A percentile compares a stretch with the other conserved stretches of the same genome.
These are phyloP conservation scores for Phtheirospermum japonicum DNA, from an alignment of 257 asterid species.

Conservation along the genomic window DNA sequence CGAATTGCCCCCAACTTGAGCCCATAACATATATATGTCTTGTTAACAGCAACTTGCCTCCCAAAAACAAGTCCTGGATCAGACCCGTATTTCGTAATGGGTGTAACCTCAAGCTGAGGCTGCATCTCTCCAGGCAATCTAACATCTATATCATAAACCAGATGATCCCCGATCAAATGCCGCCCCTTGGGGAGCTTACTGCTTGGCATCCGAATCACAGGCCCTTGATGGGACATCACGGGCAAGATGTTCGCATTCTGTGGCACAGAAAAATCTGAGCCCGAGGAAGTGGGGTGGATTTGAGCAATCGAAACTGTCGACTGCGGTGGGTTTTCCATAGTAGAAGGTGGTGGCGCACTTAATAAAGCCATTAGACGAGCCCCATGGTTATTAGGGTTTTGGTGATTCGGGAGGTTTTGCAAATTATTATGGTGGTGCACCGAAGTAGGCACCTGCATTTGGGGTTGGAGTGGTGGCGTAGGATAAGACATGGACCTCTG, in stretches of 20 bases:
- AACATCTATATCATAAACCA: constrained; percentile 62
- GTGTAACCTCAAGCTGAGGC: constrained; percentile 91
- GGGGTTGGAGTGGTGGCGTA: constrained; percentile 60
- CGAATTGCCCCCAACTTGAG: constrained; percentile 68
- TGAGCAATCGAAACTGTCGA: constrained; percentile 31
- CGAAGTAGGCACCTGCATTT: constrained; percentile 24
- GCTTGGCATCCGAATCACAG: constrained; percentile 64
- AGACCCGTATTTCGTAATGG: constrained; percentile 77
- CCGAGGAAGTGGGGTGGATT: constrained; percentile 48
- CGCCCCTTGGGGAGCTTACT: constrained; percentile 79
- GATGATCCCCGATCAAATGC: constrained; percentile 57
- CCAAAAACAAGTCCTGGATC: constrained; percentile 84
- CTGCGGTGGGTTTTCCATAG: constrained; percentile 36
- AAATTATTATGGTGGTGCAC: constrained; percentile 38
- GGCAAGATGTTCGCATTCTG: constrained; percentile 29
- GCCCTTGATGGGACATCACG: constrained; percentile 37
- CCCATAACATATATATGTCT: constrained; percentile 79
- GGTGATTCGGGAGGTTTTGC: constrained; percentile 31
- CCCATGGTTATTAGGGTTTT: constrained; percentile 47
- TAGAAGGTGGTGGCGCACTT: constrained; percentile 62
- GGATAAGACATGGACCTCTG: constrained; percentile 72
- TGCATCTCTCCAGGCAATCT: constrained; percentile 73
- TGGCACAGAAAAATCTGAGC: constrained; percentile 46
- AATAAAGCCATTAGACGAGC: constrained; percentile 71
- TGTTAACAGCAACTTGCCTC: constrained; percentile 78